Conservation (phyloP, 495 filamentous ascomycete species). For the Daldinia bambusicola region DNA sequence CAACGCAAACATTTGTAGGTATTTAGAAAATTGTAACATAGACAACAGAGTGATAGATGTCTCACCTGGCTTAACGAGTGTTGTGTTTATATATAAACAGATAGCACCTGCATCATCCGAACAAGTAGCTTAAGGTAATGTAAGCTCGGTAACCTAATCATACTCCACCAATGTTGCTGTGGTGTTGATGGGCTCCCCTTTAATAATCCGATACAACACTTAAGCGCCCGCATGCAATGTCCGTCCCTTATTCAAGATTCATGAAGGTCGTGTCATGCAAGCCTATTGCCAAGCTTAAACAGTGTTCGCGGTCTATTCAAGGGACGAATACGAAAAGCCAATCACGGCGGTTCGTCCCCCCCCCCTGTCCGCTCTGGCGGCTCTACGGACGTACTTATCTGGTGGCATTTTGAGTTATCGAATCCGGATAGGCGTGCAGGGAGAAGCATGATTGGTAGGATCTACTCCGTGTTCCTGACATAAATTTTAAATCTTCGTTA, state of each 20-base stretch:
- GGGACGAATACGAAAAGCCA: constrained; percentile 32
- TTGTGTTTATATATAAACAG: constrained; percentile 14
- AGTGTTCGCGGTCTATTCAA: constrained; percentile 4
- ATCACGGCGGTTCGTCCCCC: not conserved
- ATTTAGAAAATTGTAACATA: not conserved
- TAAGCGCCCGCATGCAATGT: constrained; percentile 34
- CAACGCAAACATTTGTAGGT: not conserved
- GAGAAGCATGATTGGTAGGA: constrained; percentile 20
- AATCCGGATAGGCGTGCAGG: constrained; percentile 7
- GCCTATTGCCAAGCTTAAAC: constrained; percentile 34
- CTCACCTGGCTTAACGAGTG: not conserved
- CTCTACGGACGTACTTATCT: constrained; percentile 8
- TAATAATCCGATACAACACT: constrained; percentile 32
- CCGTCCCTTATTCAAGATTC: not conserved
- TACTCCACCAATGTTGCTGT: not conserved
- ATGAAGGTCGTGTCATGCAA: not conserved
- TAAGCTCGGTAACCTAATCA: not conserved
- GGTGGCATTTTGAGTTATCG: constrained; percentile 27
- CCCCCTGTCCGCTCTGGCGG: constrained; percentile 5
- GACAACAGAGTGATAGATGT: constrained; percentile 1
- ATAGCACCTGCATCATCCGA: constrained; percentile 7
- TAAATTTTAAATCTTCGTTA: constrained; percentile 13
- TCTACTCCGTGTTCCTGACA: not conserved
- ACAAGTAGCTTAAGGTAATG: not conserved
- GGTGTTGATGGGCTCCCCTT: constrained; percentile 17